These are phyloP conservation scores for Taiozyma onychis DNA, from an alignment of 1,139 yeast genomes.

Conservation along the genomic window DNA sequence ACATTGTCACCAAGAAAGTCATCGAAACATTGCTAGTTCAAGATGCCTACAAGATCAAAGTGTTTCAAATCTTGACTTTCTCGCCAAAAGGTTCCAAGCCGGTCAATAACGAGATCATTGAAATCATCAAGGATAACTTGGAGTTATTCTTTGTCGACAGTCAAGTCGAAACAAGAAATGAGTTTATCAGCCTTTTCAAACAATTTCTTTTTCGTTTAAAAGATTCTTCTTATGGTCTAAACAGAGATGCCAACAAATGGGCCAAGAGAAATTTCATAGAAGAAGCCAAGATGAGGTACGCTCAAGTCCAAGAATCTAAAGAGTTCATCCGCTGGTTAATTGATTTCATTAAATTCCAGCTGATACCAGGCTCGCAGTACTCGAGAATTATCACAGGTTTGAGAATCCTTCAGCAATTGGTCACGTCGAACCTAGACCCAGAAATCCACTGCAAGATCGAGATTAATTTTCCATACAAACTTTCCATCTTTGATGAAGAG, in stretches of 20 bases:
- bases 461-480: conserved; percentile 39
- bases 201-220: conserved; percentile 57
- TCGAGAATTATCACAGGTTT: conserved; percentile 51
- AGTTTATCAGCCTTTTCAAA: conserved; percentile 52
- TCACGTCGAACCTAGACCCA: conserved; percentile 46
- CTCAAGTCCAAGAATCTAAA: conserved; percentile 28
- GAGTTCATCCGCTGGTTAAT: conserved; percentile 42
- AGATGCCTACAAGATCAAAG: conserved; percentile 46
- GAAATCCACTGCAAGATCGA: conserved; percentile 35
- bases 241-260: conserved; percentile 42
- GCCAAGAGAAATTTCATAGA: conserved; percentile 30
- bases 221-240: conserved; percentile 56
- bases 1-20: conserved; percentile 32
- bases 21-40: conserved; percentile 39
- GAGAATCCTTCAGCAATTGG: conserved; percentile 41
- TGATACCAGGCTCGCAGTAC: conserved; percentile 68
- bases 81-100: conserved; percentile 59
- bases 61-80: conserved; percentile 54
- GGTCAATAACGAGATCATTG: conserved; percentile 40
- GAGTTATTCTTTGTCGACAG: conserved; percentile 53
- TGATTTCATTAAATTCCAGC: conserved; percentile 33
- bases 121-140: conserved; percentile 36
- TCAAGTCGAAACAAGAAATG: conserved; percentile 63
- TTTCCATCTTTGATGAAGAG: conserved; percentile 36
- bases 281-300: conserved; percentile 28